A percentile compares a stretch with the other conserved stretches of the same genome.
Evolutionary conservation across 2,329 filamentous ascomycete species (phyloP).

Genomic region (Trichothecium sympodiale): DNA sequence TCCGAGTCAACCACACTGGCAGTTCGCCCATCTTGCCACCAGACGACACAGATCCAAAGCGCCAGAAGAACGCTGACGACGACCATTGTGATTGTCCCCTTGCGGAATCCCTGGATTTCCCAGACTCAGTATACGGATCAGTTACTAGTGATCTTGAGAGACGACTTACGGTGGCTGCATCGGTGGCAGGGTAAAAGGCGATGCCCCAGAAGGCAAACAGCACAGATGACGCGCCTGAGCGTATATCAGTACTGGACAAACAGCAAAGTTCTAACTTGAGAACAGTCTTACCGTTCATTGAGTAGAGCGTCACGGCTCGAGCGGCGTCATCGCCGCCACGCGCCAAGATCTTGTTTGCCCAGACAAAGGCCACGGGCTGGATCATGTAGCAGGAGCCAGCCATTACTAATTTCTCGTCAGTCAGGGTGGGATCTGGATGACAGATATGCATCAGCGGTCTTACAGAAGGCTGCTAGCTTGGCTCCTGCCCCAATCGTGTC

Average conservation of each 20-base stretch:
- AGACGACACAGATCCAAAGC: constrained; percentile 6
- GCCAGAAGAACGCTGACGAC: constrained; percentile 7
- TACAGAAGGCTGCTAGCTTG: constrained; percentile 11
- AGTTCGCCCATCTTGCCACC: constrained; percentile 10
- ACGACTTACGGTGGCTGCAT: constrained; percentile 22
- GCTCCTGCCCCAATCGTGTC: constrained; percentile 14
- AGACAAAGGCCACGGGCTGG: constrained; percentile 26
- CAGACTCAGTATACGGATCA: not conserved
- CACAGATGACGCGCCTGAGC: constrained; percentile 16
- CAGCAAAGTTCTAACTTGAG: too few relatives aligned
- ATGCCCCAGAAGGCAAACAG: constrained; percentile 30
- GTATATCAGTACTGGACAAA: too few relatives aligned
- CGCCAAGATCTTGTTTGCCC: constrained; percentile 25
- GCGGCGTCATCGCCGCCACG: constrained; percentile 24
- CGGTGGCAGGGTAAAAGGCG: constrained; percentile 20
- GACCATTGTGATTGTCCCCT: constrained; percentile 24
- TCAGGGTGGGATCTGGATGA: not conserved
- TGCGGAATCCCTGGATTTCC: constrained; percentile 12
- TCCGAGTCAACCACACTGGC: too few relatives aligned
- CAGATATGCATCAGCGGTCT: constrained; percentile 6
- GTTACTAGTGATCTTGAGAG: constrained; percentile 6
- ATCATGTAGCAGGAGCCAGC: constrained; percentile 27
- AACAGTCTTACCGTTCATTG: constrained; percentile 21
- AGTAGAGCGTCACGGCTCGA: constrained; percentile 22
- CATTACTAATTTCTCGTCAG: constrained; percentile 6